Conservation (phyloP, 106 monocot species). For the Vanilla planifolia region DNA sequence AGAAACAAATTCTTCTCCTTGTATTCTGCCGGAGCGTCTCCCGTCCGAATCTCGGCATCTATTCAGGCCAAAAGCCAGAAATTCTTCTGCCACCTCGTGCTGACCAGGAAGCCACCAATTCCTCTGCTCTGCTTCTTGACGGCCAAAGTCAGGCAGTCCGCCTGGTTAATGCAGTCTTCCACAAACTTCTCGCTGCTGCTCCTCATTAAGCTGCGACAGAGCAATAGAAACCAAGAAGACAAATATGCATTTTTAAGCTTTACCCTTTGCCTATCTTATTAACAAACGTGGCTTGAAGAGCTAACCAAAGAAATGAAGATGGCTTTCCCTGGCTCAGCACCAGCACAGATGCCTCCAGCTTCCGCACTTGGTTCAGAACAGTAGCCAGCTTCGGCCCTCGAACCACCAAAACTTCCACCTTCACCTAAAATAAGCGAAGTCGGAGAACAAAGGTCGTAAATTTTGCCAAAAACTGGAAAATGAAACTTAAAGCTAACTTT, state of each 20-base stretch:
- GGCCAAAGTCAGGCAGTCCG: constrained; percentile 66
- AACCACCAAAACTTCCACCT: constrained; percentile 56
- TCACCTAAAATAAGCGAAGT: too few species aligned
- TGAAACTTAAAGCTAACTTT: too few species aligned
- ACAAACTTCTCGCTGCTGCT: constrained; percentile 54
- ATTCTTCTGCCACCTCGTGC: constrained; percentile 81
- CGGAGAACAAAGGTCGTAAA: too few species aligned
- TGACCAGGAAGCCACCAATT: constrained; percentile 66
- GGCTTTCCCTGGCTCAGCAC: constrained; percentile 58
- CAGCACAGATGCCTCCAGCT: constrained; percentile 68
- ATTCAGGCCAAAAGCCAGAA: constrained; percentile 72
- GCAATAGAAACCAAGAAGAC: neutral
- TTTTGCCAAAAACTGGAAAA: too few species aligned
- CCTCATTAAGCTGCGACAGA: constrained; percentile 51
- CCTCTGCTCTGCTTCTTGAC: constrained; percentile 76
- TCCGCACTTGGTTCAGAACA: constrained; percentile 75
- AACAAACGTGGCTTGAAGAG: neutral
- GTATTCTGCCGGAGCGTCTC: too few species aligned
- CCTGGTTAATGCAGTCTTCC: constrained; percentile 70
- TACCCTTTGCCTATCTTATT: too few species aligned
- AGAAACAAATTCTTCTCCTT: too few species aligned
- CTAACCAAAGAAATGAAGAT: constrained; percentile 55
- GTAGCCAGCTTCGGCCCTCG: constrained; percentile 70
- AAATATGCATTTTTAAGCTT: too few species aligned
- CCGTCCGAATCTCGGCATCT: too few species aligned